A percentile compares a stretch with the other conserved stretches of the same genome.
Conservation (phyloP, 2,329 filamentous ascomycete genomes). For the Trichocomaceae sp. region DNA sequence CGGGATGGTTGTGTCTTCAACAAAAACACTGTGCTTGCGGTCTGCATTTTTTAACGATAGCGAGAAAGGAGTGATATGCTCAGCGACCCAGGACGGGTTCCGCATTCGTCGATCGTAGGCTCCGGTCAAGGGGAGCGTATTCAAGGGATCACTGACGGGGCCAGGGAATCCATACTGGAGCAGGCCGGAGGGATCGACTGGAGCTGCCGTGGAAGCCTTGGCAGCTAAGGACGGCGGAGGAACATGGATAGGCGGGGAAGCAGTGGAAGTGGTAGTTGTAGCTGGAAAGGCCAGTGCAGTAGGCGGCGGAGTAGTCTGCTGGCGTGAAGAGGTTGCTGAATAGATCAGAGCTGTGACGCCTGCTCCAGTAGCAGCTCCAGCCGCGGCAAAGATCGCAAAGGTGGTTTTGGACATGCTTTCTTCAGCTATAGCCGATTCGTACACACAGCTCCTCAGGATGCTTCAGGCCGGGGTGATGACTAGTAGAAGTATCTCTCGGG, state of each 20-base stretch:
- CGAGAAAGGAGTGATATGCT: slow-evolving; percentile 90
- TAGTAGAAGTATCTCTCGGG: neutral
- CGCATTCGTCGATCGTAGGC: slow-evolving; percentile 83
- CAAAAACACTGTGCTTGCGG: slow-evolving; percentile 73
- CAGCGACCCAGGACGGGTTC: slow-evolving; percentile 90
- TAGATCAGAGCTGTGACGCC: slow-evolving; percentile 63
- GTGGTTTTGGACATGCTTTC: slow-evolving; percentile 68
- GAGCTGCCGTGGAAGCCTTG: slow-evolving; percentile 29
- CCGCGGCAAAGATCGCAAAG: slow-evolving; percentile 66
- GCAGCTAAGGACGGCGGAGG: slow-evolving; percentile 24
- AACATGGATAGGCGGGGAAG: slow-evolving; percentile 25
- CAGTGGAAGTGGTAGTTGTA: slow-evolving; percentile 35
- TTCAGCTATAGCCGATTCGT: neutral
- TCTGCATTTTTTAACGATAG: slow-evolving; percentile 69
- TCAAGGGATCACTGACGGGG: slow-evolving; percentile 74
- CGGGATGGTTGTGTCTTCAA: slow-evolving; percentile 74
- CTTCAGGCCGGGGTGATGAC: neutral
- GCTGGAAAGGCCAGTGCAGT: slow-evolving; percentile 18
- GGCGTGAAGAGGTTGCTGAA: slow-evolving; percentile 52
- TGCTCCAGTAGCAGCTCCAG: slow-evolving; percentile 69
- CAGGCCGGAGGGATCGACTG: slow-evolving; percentile 67
- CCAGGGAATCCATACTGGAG: slow-evolving; percentile 90
- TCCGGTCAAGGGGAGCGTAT: slow-evolving; percentile 69
- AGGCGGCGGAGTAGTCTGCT: slow-evolving; percentile 33
- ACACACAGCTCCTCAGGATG: no score